Evolutionary conservation across 2,329 filamentous ascomycete species (phyloP).

Genomic region (Fusarium sarcochroum): DNA sequence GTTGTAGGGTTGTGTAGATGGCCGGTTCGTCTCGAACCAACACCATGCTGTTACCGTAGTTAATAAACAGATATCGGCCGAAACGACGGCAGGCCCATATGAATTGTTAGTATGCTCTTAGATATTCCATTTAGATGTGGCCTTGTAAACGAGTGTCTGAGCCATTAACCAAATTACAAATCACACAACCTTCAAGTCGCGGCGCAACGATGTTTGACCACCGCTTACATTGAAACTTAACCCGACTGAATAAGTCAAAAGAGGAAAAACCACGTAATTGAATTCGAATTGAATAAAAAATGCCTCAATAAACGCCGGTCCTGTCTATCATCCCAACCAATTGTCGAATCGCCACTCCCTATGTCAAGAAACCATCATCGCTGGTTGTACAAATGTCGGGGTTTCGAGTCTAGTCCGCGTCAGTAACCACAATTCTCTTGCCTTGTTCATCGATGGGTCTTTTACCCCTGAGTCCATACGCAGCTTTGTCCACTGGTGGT

Average conservation of each 20-base stretch:
- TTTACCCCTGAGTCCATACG: neutral
- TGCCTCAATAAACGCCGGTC: neutral
- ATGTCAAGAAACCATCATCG: neutral
- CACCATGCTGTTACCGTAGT: too few relatives aligned
- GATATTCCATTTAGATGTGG: too few relatives aligned
- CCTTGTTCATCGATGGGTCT: neutral
- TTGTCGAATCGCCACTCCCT: neutral
- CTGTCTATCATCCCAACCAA: neutral
- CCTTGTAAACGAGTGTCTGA: too few relatives aligned
- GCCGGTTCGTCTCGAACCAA: too few relatives aligned
- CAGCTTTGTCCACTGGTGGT: conserved; percentile 29
- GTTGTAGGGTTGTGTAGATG: too few relatives aligned
- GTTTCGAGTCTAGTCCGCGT: conserved; percentile 16
- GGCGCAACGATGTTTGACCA: too few relatives aligned
- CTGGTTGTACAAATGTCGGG: neutral
- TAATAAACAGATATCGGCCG: too few relatives aligned
- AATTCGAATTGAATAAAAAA: neutral
- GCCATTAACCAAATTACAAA: too few relatives aligned
- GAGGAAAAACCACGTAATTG: neutral
- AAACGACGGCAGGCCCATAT: too few relatives aligned
- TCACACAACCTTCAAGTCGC: too few relatives aligned
- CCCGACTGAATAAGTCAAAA: neutral
- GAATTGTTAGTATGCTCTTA: too few relatives aligned
- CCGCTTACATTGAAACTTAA: too few relatives aligned
- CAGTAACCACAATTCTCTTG: conserved; percentile 20